Base-by-base conservation (phyloP, 108 stramenopile genomes). In the Aurantiochytrium sp. region DNA sequence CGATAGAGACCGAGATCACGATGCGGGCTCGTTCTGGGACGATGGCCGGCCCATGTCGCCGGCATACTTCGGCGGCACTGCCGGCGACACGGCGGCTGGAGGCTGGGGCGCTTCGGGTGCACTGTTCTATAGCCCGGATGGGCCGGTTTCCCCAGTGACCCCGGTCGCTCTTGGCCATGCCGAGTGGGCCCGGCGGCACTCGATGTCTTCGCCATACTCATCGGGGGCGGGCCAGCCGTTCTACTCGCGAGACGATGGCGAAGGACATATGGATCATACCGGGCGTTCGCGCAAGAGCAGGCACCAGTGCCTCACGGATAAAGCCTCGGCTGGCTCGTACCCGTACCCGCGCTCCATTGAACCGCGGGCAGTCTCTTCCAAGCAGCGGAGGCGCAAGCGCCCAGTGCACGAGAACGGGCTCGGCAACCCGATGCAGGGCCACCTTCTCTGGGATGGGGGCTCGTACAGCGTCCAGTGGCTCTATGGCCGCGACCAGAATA, bases 381-480 rank as follows among this genome's bases (percentile, higher is more conserved):
- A 65, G 34, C 59, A 34, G 27, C 59, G 59, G 10, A 8, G 24
- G 27, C 59, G 27, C 12, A 65, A 65, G 24, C 59, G 45, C 19
- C 73, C 73, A 30, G 42, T 81, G 42, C 45, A n/a, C 45, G 73
- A 81, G 45, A 81, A 81, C 45, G 39, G 21, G 36, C 73, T 81
- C 17, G 73, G 42, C 12, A 41, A 48, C 42, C 39, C 73, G 42
- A 6, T 48, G 15, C 45, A 48, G 12, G 73, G 73, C 30, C 45
- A 48, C 2, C 45, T 81, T 22, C 42, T 81, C n/a, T 81, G 73
- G 73, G 73, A 81, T 21, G 73, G 73, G n/a, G 45, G 39, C 0
- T 24, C 42, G 17, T 48, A 48, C 45, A 41, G 45, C 73, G 32
- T 41, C n/a, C 10, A 81, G n/a, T 41, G 42, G 45, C 73, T 81